Conservation (phyloP, 2,329 filamentous ascomycete genomes). For the Gaeumannomyces tritici region DNA sequence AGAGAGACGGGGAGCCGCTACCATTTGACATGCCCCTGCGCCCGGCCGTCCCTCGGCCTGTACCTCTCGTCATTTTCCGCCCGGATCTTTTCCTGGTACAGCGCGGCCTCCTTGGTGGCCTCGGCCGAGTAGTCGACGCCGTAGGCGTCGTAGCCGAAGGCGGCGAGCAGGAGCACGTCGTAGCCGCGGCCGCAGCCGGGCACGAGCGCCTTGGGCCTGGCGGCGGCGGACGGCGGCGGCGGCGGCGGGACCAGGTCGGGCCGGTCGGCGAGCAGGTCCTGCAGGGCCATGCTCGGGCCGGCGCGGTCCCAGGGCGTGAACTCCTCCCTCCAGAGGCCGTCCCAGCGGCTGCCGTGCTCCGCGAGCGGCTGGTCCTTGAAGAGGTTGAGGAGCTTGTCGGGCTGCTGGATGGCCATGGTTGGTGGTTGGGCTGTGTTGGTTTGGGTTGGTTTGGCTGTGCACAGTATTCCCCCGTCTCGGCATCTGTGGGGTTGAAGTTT, state of each 20-base stretch:
- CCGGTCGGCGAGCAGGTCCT: constrained; percentile 37
- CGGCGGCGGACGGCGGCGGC: constrained; percentile 12
- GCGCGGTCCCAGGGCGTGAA: constrained; percentile 48
- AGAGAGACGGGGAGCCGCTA: neutral
- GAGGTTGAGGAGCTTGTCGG: constrained; percentile 14
- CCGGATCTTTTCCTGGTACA: constrained; percentile 25
- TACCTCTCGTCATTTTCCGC: constrained; percentile 25
- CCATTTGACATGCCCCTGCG: constrained; percentile 43
- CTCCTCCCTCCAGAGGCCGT: constrained; percentile 34
- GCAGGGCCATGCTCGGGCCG: constrained; percentile 41
- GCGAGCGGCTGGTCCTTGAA: constrained; percentile 11
- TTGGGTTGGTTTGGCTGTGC: too few species aligned
- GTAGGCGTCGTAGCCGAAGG: constrained; percentile 67
- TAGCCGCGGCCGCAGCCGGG: constrained; percentile 77
- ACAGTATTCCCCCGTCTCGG: too few species aligned
- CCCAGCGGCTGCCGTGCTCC: constrained; percentile 27
- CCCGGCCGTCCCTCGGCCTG: constrained; percentile 24
- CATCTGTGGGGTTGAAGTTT: too few species aligned
- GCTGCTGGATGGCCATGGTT: constrained; percentile 7
- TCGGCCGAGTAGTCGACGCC: constrained; percentile 58
- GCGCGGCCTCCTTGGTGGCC: constrained; percentile 34
- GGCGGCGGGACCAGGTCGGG: constrained; percentile 31
- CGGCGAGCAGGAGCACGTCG: constrained; percentile 66
- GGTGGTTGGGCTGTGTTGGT: neutral
- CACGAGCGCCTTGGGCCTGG: constrained; percentile 48